Evolutionary conservation across 2,329 filamentous ascomycete species (phyloP), one percentile per base, ranked within the genome.

Genomic region (Westerdykella sp.): DNA sequence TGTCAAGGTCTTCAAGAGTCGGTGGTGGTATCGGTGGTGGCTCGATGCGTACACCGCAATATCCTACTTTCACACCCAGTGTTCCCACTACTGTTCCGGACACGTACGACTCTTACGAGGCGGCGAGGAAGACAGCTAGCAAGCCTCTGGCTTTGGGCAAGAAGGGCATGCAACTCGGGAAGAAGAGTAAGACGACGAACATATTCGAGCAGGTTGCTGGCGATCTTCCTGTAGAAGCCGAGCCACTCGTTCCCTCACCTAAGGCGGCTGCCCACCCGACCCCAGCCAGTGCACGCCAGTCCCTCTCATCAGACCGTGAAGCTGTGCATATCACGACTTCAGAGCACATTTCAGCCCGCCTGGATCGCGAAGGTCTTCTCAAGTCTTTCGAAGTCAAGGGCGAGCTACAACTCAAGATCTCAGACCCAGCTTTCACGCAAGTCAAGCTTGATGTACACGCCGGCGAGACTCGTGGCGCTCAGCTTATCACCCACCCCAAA

Each of bases 91-190:
- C 81, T 44, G 79, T 85, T 51, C 77, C 84, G 42, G 87, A 93
- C 61, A 87, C 85, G 6, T 95, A 94, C 71, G 90, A 97, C 69
- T 85, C 81, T 28, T 98, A 98, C 67, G 90, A 95, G 69, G 89
- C 90, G 1, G 93, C 95, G 70, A 97, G 96, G 81, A 95, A 95
- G 73, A 74, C 83, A 71, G 74, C 83, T 1, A 85, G 81, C 63
- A 81, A 81, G 71, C 95, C 93, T 80, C 65, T 80, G 60, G 80
- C 86, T 40, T 79, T 84, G 46, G 88, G 94, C 71, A 89, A 88
- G 59, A 98, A 98, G 75, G 93, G 93, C 55, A 98, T 98, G 94
- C 91, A 97, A 69, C 76, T 98, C 44, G 93, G 93, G 70, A 97
- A 97, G 76, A 98, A 98, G 74, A 95, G 87, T 47, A 97, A 97